Conservation (phyloP, 257 asterid species). For the Petrea volubilis region DNA sequence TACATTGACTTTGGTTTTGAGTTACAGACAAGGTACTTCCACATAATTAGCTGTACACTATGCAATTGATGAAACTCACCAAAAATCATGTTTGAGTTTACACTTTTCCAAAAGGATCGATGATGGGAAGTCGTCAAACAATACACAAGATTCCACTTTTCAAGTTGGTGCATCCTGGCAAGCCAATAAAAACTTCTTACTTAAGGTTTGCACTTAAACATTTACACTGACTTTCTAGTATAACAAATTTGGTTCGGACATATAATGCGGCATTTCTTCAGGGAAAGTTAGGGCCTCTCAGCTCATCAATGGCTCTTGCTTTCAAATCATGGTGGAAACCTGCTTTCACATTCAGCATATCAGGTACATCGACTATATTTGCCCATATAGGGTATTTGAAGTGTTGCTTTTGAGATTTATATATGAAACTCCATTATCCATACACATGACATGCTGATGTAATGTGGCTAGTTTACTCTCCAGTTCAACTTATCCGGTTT, state of each 20-base stretch:
- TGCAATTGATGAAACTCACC: not conserved
- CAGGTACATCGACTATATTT: conserved; percentile 45
- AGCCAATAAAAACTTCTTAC: conserved; percentile 72
- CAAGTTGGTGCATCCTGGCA: conserved; percentile 93
- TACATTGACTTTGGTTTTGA: conserved; percentile 81
- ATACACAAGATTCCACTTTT: conserved; percentile 57
- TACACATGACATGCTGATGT: not conserved
- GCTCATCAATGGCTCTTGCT: conserved; percentile 73
- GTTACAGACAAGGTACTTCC: conserved; percentile 64
- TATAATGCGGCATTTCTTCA: conserved; percentile 26
- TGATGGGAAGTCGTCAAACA: conserved; percentile 43
- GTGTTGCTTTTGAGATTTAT: not conserved
- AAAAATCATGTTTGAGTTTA: not conserved
- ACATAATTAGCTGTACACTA: conserved; percentile 4
- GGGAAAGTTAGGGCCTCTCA: conserved; percentile 77
- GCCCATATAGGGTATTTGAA: not conserved
- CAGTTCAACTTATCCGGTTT: not conserved
- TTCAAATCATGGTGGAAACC: conserved; percentile 94
- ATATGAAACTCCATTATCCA: not conserved
- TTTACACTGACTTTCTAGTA: not conserved
- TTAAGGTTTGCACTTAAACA: conserved; percentile 44
- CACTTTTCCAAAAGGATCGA: conserved; percentile 43
- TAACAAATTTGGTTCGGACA: not conserved
- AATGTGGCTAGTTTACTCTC: not conserved
- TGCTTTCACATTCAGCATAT: conserved; percentile 67